A percentile compares a stretch with the other conserved stretches of the same genome.
These are phyloP conservation scores for Geotrichum europaeum DNA, from an alignment of 1,139 yeast species.

Conservation along the genomic window DNA sequence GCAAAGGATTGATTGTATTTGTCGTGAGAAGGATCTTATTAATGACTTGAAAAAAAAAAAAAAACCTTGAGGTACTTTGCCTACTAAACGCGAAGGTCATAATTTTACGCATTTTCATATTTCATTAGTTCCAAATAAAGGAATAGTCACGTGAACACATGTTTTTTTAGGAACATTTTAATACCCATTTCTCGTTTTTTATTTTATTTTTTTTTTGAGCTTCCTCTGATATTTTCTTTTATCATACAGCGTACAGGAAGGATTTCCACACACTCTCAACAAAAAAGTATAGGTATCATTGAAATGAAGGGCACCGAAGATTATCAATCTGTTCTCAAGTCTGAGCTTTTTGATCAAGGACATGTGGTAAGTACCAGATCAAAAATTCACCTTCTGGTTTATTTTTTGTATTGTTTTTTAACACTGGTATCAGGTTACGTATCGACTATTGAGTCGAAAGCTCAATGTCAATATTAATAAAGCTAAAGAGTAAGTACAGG, in stretches of 20 bases:
- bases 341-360: conserved; percentile 16
- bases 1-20: too few species aligned
- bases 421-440: conserved; percentile 13
- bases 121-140: background rate
- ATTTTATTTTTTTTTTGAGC: background rate
- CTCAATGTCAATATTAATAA: conserved; percentile 12
- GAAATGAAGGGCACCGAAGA: background rate
- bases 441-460: conserved; percentile 15
- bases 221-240: background rate
- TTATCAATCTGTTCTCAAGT: conserved; percentile 12
- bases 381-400: background rate
- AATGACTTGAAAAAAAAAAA: background rate
- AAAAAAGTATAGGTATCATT: background rate
- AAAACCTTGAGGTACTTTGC: too few species aligned
- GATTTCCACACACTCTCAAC: background rate
- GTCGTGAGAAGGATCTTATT: background rate
- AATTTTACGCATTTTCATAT: background rate
- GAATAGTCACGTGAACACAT: background rate
- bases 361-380: conserved; percentile 13
- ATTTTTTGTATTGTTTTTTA: background rate
- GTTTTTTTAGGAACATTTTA: background rate
- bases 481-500: conserved; percentile 15
- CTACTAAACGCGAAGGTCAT: background rate
- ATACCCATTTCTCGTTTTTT: background rate
- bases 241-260: too few species aligned